Evolutionary conservation across 2,329 filamentous ascomycete genomes (phyloP), one percentile per base, ranked within the genome.

Genomic region (Cordyceps cateniannulata): DNA sequence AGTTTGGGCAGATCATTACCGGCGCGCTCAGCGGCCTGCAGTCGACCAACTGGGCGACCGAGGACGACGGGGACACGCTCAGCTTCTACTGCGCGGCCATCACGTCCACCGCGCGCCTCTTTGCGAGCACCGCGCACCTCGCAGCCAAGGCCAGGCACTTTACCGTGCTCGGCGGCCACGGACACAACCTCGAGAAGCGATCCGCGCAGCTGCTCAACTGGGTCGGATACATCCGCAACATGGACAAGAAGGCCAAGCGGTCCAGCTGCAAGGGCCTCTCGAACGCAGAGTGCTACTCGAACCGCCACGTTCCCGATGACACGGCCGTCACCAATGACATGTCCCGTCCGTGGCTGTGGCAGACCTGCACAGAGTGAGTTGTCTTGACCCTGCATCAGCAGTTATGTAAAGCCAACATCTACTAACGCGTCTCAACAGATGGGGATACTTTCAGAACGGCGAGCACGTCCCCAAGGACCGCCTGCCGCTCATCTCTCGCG

Each of bases 401-500:
- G n/a, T n/a, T n/a, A n/a, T n/a, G n/a, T n/a, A n/a, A n/a, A n/a
- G n/a, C n/a, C n/a, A n/a, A 42, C 7, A 9, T 1, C 3, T 12
- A n/a, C 38, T 59, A 27, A 56, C 5, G 1, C 52, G 61, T n/a
- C 62, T 20, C 10, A 44, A 51, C 16, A 82, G 85, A 80, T 95
- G 89, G 90, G 91, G 90, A 10, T 95, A 85, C 73, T 84, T 93
- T 54, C 83, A 87, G 65, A 91, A 88, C 0, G 90, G 91, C 52
- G 86, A 84, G 5, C 84, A 86, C 27, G 85, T 86, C 0, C 90
- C 90, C 0, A 67, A 75, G 0, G 76, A 83, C 62, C 80, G 85
- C 59, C 80, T 87, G 1, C 87, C 91, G 0, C 72, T 96, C 6
- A 78, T 95, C 54, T 93, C 90, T 1, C 86, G 91, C 16, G 79